A percentile compares a stretch with the other conserved stretches of the same genome.
phyloP scores from a whole-genome alignment of 1,139 yeast species.

The Candida sojae region DNA sequence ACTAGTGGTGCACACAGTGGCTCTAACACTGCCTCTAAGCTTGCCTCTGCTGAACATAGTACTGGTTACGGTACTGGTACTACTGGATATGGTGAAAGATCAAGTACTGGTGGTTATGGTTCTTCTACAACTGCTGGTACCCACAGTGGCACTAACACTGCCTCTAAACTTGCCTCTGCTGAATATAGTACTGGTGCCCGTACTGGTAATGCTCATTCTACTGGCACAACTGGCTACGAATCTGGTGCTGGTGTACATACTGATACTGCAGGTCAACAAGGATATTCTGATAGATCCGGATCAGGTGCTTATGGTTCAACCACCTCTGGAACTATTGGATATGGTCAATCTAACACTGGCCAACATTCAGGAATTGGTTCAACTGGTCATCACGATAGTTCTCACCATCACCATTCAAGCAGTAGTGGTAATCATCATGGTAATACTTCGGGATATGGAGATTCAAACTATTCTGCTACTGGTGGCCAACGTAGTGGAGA shows the following conservation, averaged over 20 bases:
- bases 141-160: constrained; percentile 7
- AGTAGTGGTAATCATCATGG: neutral
- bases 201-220: neutral
- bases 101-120: constrained; percentile 7
- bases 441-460: neutral
- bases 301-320: constrained; percentile 2
- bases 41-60: constrained; percentile 4
- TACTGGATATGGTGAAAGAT: constrained; percentile 8
- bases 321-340: neutral
- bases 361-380: constrained; percentile 7
- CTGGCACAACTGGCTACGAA: neutral
- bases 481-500: neutral
- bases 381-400: constrained; percentile 7
- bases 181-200: constrained; percentile 12
- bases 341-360: neutral
- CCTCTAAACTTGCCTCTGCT: constrained; percentile 10
- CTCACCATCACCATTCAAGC: neutral
- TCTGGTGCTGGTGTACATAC: neutral
- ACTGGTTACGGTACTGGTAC: constrained; percentile 11
- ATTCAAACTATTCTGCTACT: neutral
- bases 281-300: neutral
- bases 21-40: neutral
- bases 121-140: neutral
- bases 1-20: constrained; percentile 1
- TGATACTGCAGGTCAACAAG: neutral